Percentiles rank a stretch among this genome's conserved stretches.
Conservation (phyloP, 192 early-diverging fungal genomes). For the Coemansia sp. region DNA sequence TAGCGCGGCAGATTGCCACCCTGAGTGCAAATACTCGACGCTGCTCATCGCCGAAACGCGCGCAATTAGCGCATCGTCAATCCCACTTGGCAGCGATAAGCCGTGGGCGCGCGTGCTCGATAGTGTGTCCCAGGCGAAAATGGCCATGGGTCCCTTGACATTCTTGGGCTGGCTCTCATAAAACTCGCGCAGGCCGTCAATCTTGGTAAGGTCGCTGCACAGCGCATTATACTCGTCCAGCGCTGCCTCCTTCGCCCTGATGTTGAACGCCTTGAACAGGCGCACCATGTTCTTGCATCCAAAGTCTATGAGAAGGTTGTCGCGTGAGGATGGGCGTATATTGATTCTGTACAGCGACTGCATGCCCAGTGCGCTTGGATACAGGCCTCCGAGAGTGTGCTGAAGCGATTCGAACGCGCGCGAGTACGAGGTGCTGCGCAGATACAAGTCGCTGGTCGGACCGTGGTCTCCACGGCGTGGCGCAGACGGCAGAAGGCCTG, state of each 20-base stretch:
- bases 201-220: conserved; percentile 20
- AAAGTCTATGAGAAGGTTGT: conserved; percentile 34
- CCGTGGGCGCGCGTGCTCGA: conserved; percentile 30
- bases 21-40: conserved; percentile 27
- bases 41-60: conserved; percentile 19
- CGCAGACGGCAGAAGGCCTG: conserved; percentile 42
- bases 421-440: conserved; percentile 61
- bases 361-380: conserved; percentile 33
- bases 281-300: conserved; percentile 28
- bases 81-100: conserved; percentile 25
- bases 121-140: conserved; percentile 22
- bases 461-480: conserved; percentile 3
- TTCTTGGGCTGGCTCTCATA: conserved; percentile 9
- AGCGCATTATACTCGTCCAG: conserved; percentile 23
- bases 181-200: conserved; percentile 22
- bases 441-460: conserved; percentile 46
- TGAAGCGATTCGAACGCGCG: conserved; percentile 71
- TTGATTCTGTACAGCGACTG: conserved; percentile 21
- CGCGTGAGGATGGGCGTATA: conserved; percentile 32
- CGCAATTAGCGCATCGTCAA: conserved; percentile 30
- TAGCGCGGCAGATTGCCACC: conserved; percentile 19
- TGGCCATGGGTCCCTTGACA: conserved; percentile 4
- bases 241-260: conserved; percentile 1
- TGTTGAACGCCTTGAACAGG: conserved; percentile 14
- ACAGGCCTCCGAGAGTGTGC: conserved; percentile 62